Evolutionary conservation across 163 green algal genomes (phyloP), one percentile per base, ranked within the genome.

Genomic region (Prototheca cutis): DNA sequence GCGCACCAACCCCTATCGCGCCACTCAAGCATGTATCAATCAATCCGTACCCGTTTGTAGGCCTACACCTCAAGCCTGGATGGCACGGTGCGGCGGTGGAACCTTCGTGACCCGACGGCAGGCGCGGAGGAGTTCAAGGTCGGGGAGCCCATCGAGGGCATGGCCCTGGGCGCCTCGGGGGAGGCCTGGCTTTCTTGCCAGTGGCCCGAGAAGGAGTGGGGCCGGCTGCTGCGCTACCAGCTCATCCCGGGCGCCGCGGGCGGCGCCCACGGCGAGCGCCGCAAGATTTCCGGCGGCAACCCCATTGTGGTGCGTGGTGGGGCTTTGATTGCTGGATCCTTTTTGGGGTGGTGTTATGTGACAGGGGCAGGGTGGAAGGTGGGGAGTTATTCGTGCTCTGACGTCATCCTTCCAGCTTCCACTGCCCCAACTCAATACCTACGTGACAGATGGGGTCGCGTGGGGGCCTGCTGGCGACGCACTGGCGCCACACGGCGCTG

Each of bases 71-170:
- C 59, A 15, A 84, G 70, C 4, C 52, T 76, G 36, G 84, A 91
- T 65, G 77, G 76, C 40, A 89, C 72, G 0, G n/a, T 91, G 13
- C 55, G 63, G 48, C 71, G 79, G 51, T 91, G 84, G 84, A 71
- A 87, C 60, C 59, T 72, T n/a, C 19, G 34, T 2, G 47, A n/a
- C n/a, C n/a, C n/a, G n/a, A n/a, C n/a, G n/a, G n/a, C n/a, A n/a
- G n/a, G n/a, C n/a, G n/a, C n/a, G n/a, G n/a, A n/a, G n/a, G n/a
- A n/a, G n/a, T n/a, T n/a, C n/a, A n/a, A n/a, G 0, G 40, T 70
- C 40, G 40, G 54, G 8, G 31, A 60, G 30, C 53, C 67, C 15
- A 58, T 74, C 24, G 40, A 62, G 28, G 36, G 33, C 42, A 32
- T 69, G 17, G 59, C 60, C 4, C n/a, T 66, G 30, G 56, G 49